Evolutionary conservation across 2,329 filamentous ascomycete species (phyloP), one percentile per base, ranked within the genome.

Genomic region (Monilinia polystroma): DNA sequence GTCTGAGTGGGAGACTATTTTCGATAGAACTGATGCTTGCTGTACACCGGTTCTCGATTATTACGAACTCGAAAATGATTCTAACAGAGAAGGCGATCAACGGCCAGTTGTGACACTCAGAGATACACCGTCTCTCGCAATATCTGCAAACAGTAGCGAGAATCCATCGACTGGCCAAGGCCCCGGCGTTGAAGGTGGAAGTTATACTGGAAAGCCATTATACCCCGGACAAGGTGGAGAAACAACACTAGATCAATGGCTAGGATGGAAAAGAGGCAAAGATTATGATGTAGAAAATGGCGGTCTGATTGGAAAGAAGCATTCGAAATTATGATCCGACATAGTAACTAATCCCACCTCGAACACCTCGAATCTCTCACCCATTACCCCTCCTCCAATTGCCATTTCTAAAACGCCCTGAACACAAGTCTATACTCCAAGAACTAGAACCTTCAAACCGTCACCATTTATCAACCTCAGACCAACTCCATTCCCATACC

Each of bases 21-120:
- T 97, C 76, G 91, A 96, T 76, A 91, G 90, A 14, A 95, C 91
- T 0, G 94, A 98, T 79, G 94, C 94, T 1, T 98, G 94, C 77
- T 92, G 90, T 70, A 92, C 91, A n/a, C 94, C 94, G 0, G 91
- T 98, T 1, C 80, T 97, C 53, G 88, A 87, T 45, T 91, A 92
- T 71, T 74, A 72, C 0, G 93, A 97, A 78, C 80, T 97, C 54
- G 85, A 92, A 72, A 73, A 68, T 3, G 76, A 80, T 47, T 62
- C 75, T 11, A 69, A 67, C n/a, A 79, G 81, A 59, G 86, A 88
- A 74, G 85, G 88, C 57, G 90, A 93, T 71, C 90, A 92, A 79
- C 79, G 91, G 68, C 90, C 90, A 1, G 79, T 84, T 1, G 90
- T 93, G 12, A 87, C 87, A 47, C 78, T 97, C 73, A 84, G 82